Evolutionary conservation across 2,329 filamentous ascomycete genomes (phyloP), one percentile per base, ranked within the genome.

Genomic region (Geosmithia putterillii): DNA sequence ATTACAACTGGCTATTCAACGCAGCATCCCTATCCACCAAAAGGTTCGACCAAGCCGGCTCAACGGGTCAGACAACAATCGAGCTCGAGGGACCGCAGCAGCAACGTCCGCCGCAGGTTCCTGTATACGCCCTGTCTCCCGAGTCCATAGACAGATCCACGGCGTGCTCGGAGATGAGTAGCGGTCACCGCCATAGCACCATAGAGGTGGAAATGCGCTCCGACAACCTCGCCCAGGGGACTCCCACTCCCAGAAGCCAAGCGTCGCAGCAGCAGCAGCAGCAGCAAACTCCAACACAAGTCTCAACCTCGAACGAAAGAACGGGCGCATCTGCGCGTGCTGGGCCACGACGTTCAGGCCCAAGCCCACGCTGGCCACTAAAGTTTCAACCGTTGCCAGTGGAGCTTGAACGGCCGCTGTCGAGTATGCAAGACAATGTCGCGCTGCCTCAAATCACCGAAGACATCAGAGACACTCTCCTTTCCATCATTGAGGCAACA

Each of bases 1-100:
- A 80, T 44, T 80, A 80, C 52, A 76, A 74, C 45, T 81, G 76
- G 75, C 53, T 81, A 2, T 80, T 80, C 50, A 69, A 74, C 36
- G 15, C 36, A 18, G 18, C n/a, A 9, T 8, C 36, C 15, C 28
- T 10, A 7, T 25, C 10, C 10, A 9, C 28, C 28, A 32, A 14
- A 32, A 9, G 15, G 6, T 32, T 32, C 10, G 10, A 32, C 38
- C 55, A 72, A 44, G 14, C 19, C 39, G 20, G 23, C 39, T 14
- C 17, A n/a, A 8, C 14, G 21, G 17, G n/a, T 5, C 20, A 23
- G 17, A 23, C 23, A n/a, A n/a, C n/a, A 18, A 32, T 23, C n/a
- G 22, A 15, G 43, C 55, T 57, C 25, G 54, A 51, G 8, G 57
- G 57, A 18, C 44, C 52, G 32, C 52, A 57, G 45, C 48, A 39